Evolutionary conservation across 2,329 filamentous ascomycete species (phyloP), one percentile per base, ranked within the genome.

Genomic region (Microcyclosporella mali): DNA sequence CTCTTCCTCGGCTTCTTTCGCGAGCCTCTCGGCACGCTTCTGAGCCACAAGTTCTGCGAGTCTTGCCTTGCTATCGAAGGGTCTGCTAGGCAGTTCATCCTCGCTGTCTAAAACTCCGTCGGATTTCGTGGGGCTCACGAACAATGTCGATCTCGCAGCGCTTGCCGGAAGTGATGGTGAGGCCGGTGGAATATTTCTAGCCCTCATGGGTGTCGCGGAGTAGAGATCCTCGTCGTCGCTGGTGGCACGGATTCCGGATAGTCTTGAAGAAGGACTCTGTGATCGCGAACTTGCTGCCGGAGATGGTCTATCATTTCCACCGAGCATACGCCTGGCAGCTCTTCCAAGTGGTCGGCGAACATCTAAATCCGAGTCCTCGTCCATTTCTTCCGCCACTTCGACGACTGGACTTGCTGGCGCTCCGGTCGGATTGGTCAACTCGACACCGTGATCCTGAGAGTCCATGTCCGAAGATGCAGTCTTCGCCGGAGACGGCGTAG

Each of bases 121-220:
- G n/a, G 53, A 46, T 36, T 49, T 60, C 6, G 56, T 49, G 12
- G 60, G 60, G 41, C 59, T 62, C 28, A 62, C 57, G 33, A 63
- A 63, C 8, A 63, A 45, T 0, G 46, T 37, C 12, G 52, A 47
- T 10, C 47, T 45, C 30, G 49, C 49, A 12, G 36, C 35, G 31
- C 47, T 54, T 16, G 44, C 43, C 25, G 31, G 39, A 28, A 39
- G 29, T 19, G 41, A 33, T 7, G 49, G 47, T 7, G 49, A 45
- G 36, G 42, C 44, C 31, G 17, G 14, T 15, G 43, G 35, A 16
- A 32, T 32, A 21, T 33, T 33, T 16, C 36, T 39, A 14, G 21
- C 16, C 29, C 43, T 51, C n/a, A 43, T 27, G 3, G 58, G 58
- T 12, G 60, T 63, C 4, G 56, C 49, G 14, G 52, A 51, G 43